Conservation (phyloP, 2,329 filamentous ascomycete species). For the Beauveria sp. region DNA sequence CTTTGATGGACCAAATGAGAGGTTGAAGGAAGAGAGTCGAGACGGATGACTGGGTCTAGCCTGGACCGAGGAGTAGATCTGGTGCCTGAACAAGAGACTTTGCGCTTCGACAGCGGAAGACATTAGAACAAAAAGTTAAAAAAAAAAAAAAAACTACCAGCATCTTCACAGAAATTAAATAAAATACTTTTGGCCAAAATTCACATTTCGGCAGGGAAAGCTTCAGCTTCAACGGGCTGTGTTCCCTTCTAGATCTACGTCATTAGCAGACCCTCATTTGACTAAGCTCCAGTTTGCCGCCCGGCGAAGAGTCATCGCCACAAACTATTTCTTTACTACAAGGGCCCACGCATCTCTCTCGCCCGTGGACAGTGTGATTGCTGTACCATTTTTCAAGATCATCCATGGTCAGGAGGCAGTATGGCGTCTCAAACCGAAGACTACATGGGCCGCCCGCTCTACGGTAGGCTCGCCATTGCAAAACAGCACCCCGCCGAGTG, state of each 20-base stretch:
- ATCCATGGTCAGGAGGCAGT: background rate
- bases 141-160: no score
- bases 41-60: background rate
- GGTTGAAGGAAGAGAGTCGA: background rate
- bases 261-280: constrained; percentile 4
- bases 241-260: background rate
- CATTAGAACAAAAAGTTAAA: no score
- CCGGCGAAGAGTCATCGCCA: constrained; percentile 7
- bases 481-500: background rate
- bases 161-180: no score
- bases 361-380: background rate
- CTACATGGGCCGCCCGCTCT: constrained; percentile 42
- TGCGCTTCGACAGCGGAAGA: no score
- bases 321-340: constrained; percentile 1
- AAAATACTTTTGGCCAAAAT: no score
- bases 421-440: constrained; percentile 38
- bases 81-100: no score
- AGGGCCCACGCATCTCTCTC: constrained; percentile 12
- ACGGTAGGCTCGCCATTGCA: constrained; percentile 27
- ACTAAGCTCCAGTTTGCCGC: constrained; percentile 1
- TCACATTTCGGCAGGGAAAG: no score
- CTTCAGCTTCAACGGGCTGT: no score
- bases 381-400: background rate
- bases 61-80: background rate
- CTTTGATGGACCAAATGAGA: background rate